Base-by-base conservation (phyloP, 768 basidiomycete genomes). In the Amanita pallidorosea region DNA sequence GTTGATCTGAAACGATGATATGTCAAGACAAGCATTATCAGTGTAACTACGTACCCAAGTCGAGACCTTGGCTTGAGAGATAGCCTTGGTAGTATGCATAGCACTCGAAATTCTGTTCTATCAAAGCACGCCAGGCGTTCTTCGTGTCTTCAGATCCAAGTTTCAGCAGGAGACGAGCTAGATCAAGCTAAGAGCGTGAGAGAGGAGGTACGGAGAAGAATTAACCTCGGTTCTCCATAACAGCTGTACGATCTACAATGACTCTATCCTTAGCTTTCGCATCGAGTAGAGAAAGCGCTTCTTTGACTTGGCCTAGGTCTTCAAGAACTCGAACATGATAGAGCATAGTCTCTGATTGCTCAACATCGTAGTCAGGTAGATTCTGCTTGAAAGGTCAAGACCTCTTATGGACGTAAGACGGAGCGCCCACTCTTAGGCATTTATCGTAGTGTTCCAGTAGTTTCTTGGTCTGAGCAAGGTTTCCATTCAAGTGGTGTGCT, bases 91-190 rank as follows among this genome's bases (percentile, higher is more conserved):
- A 96, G 64, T 93, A 90, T 47, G 80, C 80, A 57, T 82, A 76
- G 58, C 75, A 80, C 53, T 97, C 94, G 2, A 89, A 72, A 63
- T 96, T 98, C 61, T 83, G 81, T 48, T 90, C 83, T 37, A 99
- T 77, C 23, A 99, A 69, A 0, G 76, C 71, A 31, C 77, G 73
- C 85, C 91, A 98, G 0, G 86, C 82, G 54, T 83, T 76, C 56
- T 87, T 81, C 0, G 96, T 89, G 44, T 88, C 82, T 4, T 80
- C 74, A 12, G 72, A 70, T 2, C 74, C 72, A 9, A 85, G 67
- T 59, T 82, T 83, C 31, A 80, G 74, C n/a, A 91, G 71, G 2
- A 96, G 63, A 34, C 86, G 85, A 2, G 94, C 94, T 92, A 56
- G 33, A 54, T 52, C 40, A 43, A 35, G 22, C 52, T 37, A 54